A percentile compares a stretch with the other conserved stretches of the same genome.
Conservation (phyloP, 78 protist species). For the Creolimax fragrantissima region DNA sequence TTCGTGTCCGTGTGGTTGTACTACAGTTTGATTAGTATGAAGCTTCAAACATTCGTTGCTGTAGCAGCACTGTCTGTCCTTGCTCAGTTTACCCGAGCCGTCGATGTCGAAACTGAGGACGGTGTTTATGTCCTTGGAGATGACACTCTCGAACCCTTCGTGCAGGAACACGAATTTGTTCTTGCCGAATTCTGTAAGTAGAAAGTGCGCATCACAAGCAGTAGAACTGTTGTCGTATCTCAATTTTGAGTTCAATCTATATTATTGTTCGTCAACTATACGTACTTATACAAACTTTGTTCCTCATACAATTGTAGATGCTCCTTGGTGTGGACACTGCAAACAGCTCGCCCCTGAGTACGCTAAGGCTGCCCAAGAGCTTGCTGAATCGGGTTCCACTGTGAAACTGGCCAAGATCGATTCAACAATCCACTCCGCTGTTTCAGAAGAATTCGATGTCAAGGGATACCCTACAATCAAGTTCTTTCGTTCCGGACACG, state of each 20-base stretch:
- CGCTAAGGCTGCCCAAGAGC: conserved; percentile 38
- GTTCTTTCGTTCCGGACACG: conserved; percentile 56
- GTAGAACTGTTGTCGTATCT: no score
- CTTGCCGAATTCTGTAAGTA: conserved; percentile 36
- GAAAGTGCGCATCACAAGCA: no score
- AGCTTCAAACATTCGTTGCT: background rate
- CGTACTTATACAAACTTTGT: no score
- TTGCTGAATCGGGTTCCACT: background rate
- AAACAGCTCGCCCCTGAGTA: conserved; percentile 63
- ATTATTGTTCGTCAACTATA: no score
- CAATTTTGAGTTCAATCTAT: no score
- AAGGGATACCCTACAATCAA: conserved; percentile 76
- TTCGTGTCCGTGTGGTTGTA: no score
- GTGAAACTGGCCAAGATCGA: conserved; percentile 37
- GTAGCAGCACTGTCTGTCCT: background rate
- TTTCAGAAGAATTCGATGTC: conserved; percentile 25
- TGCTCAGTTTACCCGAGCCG: background rate
- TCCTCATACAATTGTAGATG: no score
- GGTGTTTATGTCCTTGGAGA: conserved; percentile 15
- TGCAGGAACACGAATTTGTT: background rate
- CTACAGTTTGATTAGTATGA: no score
- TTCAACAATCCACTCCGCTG: conserved; percentile 6
- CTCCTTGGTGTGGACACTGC: conserved; percentile 85
- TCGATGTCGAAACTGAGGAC: background rate
- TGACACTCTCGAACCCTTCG: background rate